A percentile compares a stretch with the other conserved stretches of the same genome.
Conservation (phyloP, 768 basidiomycete genomes). For the Dacryopinax primogenitus region DNA sequence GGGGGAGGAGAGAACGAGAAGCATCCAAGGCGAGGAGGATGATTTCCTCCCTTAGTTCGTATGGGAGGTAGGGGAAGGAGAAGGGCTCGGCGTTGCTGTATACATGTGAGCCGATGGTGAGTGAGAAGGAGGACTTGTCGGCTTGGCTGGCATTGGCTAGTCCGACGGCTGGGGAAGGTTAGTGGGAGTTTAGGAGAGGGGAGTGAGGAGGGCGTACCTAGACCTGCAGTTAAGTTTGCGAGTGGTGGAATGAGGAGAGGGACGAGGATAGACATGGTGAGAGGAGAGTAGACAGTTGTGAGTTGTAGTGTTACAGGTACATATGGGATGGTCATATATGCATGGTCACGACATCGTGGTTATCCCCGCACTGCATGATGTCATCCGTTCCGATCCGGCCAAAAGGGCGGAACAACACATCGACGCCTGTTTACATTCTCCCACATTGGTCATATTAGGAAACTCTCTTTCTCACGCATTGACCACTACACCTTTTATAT, state of each 20-base stretch:
- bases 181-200: too few species aligned
- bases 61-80: constrained; percentile 18
- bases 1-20: background rate
- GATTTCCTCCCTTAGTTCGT: constrained; percentile 21
- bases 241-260: background rate
- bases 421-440: too few species aligned
- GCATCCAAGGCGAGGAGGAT: constrained; percentile 20
- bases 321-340: too few species aligned
- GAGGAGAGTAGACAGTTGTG: background rate
- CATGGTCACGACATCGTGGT: background rate
- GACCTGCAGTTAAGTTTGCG: background rate
- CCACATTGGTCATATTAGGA: too few species aligned
- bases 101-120: constrained; percentile 21
- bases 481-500: too few species aligned
- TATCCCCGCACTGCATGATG: too few species aligned
- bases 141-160: constrained; percentile 22
- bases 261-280: background rate
- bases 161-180: constrained; percentile 19
- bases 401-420: too few species aligned
- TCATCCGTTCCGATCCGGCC: too few species aligned
- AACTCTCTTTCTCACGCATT: too few species aligned
- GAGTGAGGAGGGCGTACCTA: background rate
- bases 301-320: too few species aligned
- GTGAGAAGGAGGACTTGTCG: constrained; percentile 18
- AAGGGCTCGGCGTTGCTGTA: constrained; percentile 20